Evolutionary conservation across 257 asterid genomes (phyloP), one percentile per base, ranked within the genome.

Genomic region (Echites panduratus): DNA sequence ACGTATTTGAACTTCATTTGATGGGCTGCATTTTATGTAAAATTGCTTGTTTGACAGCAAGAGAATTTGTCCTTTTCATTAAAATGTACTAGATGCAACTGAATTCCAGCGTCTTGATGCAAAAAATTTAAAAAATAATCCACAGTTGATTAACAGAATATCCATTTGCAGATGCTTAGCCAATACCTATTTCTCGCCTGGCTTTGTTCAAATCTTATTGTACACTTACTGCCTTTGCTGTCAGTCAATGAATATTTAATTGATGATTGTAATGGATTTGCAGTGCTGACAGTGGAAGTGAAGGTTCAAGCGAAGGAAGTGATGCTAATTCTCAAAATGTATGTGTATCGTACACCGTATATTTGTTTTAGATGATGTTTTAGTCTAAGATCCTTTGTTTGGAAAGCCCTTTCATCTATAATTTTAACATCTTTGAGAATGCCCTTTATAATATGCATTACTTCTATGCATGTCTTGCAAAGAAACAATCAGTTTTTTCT

Each of bases 201-300:
- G 29, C 68, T 35, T 11, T 44, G 4, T 22, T 9, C 72, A 53
- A 64, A 24, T 64, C 41, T 38, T 24, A n/a, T 68, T 9, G 38
- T 27, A 7, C 7, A 19, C 17, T 49, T 26, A 32, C 24, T 74
- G 27, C 14, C 43, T 50, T 32, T 58, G 24, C 68, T 67, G 7
- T 48, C 43, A 22, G 9, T 70, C 70, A 44, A 53, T 54, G 43
- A 57, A 9, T 76, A 49, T 50, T 72, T 45, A 75, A 45, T 13
- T 70, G 7, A 59, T 61, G 38, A 14, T 66, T 27, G 68, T 68
- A 67, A 73, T 62, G 70, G 66, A 41, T 89, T 75, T 86, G 79
- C 94, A 92, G 99, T 82, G 93, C 74, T 40, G 99, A 89, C 75
- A 92, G 96, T 76, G 96, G 76, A 61, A 92, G 96, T 82, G 99